Evolutionary conservation across 805 yeast genomes (phyloP).

Genomic region (Cyberlindnera americana): DNA sequence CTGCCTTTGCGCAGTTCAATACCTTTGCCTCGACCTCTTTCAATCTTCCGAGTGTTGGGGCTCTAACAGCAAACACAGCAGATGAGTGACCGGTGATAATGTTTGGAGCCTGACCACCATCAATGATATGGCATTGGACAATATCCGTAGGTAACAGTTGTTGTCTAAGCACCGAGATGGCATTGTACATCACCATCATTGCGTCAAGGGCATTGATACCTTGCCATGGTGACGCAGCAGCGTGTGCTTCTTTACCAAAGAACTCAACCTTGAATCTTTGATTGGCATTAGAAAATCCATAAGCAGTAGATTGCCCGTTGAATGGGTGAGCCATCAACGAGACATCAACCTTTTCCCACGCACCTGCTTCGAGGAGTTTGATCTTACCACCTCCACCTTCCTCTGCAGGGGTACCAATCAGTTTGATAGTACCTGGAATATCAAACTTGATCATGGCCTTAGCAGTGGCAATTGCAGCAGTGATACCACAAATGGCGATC

Average conservation of each 20-base stretch:
- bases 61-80: slow-evolving; percentile 11
- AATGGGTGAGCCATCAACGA: slow-evolving; percentile 13
- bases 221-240: slow-evolving; percentile 14
- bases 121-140: slow-evolving; percentile 9
- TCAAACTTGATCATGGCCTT: slow-evolving; percentile 10
- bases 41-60: slow-evolving; percentile 7
- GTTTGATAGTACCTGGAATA: slow-evolving; percentile 10
- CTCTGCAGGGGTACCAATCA: slow-evolving; percentile 12
- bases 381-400: slow-evolving; percentile 16
- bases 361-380: slow-evolving; percentile 12
- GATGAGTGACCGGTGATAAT: slow-evolving; percentile 11
- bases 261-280: slow-evolving; percentile 10
- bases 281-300: slow-evolving; percentile 5
- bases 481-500: slow-evolving; percentile 12
- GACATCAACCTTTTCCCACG: slow-evolving; percentile 6
- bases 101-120: slow-evolving; percentile 13
- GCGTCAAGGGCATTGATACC: slow-evolving; percentile 13
- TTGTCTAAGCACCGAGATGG: slow-evolving; percentile 9
- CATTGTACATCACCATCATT: slow-evolving; percentile 9
- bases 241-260: slow-evolving; percentile 13
- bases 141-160: slow-evolving; percentile 8
- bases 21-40: slow-evolving; percentile 8
- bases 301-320: neutral
- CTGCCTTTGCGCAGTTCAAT: slow-evolving; percentile 10
- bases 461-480: slow-evolving; percentile 8